Evolutionary conservation across 1,284 basidiomycete genomes (phyloP).

Genomic region (Puccinia horiana): DNA sequence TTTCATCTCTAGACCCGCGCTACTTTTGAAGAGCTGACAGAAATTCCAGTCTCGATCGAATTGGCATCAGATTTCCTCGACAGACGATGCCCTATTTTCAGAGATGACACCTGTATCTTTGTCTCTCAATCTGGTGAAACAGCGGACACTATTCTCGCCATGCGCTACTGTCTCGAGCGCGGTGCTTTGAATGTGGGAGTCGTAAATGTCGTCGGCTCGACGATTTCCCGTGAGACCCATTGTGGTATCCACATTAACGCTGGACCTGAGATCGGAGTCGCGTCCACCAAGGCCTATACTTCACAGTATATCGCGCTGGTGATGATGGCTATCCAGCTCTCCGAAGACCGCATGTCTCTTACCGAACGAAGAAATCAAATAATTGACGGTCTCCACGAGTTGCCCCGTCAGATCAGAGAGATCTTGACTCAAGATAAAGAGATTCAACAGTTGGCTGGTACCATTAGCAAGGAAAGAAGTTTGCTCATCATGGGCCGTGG

Average conservation of each 20-base stretch:
- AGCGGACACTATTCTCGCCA: slow-evolving; percentile 92
- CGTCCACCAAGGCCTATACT: slow-evolving; percentile 99
- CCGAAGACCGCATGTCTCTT: slow-evolving; percentile 93
- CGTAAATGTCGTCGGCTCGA: slow-evolving; percentile 98
- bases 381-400: slow-evolving; percentile 86
- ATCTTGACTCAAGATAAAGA: slow-evolving; percentile 79
- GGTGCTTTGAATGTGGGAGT: slow-evolving; percentile 84
- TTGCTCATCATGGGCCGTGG: slow-evolving; percentile 97
- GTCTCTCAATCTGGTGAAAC: slow-evolving; percentile 98
- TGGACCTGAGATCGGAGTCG: slow-evolving; percentile 98
- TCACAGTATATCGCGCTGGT: slow-evolving; percentile 98
- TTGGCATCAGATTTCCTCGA: slow-evolving; percentile 98
- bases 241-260: slow-evolving; percentile 99
- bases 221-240: slow-evolving; percentile 96
- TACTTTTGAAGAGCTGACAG: slow-evolving; percentile 98
- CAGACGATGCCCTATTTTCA: slow-evolving; percentile 98
- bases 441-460: slow-evolving; percentile 79
- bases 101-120: slow-evolving; percentile 96
- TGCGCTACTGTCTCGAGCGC: slow-evolving; percentile 94
- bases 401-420: slow-evolving; percentile 84
- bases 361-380: slow-evolving; percentile 86
- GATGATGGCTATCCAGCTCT: slow-evolving; percentile 97
- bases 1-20: slow-evolving; percentile 70
- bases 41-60: slow-evolving; percentile 97
- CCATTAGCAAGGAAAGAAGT: slow-evolving; percentile 77